These are phyloP conservation scores for Acanthamoeba sp. DNA, from an alignment of 208 protist genomes.

Conservation along the genomic window DNA sequence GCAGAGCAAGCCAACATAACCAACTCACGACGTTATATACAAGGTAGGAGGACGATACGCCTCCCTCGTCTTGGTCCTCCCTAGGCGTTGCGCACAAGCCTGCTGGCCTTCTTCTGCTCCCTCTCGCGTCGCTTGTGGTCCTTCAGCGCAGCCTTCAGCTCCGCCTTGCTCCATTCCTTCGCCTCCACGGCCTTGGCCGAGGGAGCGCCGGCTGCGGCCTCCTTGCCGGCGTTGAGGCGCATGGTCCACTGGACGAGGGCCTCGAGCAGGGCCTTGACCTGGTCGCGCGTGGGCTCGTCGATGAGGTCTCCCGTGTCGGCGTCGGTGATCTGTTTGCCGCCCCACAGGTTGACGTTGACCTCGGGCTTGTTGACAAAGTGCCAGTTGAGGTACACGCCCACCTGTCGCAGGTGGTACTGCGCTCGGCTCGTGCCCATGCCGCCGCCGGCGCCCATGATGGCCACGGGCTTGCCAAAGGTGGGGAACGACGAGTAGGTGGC, in stretches of 20 bases:
- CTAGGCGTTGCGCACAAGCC: no score
- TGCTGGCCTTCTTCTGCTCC: no score
- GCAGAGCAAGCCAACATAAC: no score
- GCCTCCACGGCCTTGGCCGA: neutral
- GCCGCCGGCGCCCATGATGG: neutral
- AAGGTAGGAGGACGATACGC: no score
- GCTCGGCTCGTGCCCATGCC: neutral
- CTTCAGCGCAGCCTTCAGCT: neutral
- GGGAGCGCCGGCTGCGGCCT: no score
- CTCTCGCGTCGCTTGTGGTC: no score
- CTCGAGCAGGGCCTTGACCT: neutral
- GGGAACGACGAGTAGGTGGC: neutral
- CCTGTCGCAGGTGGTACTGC: neutral
- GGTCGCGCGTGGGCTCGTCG: neutral
- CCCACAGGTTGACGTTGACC: neutral
- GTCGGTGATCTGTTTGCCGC: neutral
- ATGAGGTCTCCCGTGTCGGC: neutral
- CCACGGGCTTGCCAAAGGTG: neutral
- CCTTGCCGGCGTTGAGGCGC: neutral
- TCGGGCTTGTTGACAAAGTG: neutral
- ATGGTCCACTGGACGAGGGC: neutral
- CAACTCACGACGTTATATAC: no score
- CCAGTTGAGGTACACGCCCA: neutral
- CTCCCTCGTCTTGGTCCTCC: no score
- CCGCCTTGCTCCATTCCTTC: neutral